phyloP scores from a whole-genome alignment of 2,329 filamentous ascomycete species.

The Trichoderma asperellum region DNA sequence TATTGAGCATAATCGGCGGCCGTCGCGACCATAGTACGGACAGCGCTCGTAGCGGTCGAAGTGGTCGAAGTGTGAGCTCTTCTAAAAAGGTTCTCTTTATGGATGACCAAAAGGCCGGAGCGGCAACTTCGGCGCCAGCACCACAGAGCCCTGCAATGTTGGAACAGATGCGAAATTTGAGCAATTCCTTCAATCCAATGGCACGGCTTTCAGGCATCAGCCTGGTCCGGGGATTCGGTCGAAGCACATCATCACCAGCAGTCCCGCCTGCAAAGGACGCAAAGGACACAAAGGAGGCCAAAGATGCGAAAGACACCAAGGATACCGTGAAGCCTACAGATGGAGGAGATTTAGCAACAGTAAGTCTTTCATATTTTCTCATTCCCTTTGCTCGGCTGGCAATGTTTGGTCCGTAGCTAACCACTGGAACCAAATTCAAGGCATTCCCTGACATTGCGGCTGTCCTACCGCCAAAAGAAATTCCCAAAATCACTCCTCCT shows the following conservation, averaged over 20 bases:
- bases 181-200: slow-evolving; percentile 81
- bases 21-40: slow-evolving; percentile 78
- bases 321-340: slow-evolving; percentile 50
- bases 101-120: slow-evolving; percentile 42
- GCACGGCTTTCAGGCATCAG: slow-evolving; percentile 75
- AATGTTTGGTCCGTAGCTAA: not conserved
- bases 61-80: slow-evolving; percentile 62
- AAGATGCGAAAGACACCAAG: slow-evolving; percentile 33
- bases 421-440: slow-evolving; percentile 42
- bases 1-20: slow-evolving; percentile 73
- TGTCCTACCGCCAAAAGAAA: slow-evolving; percentile 58
- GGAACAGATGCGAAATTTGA: slow-evolving; percentile 80
- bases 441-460: slow-evolving; percentile 64
- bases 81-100: slow-evolving; percentile 61
- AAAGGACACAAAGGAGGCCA: slow-evolving; percentile 9
- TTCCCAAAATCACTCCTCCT: slow-evolving; percentile 64
- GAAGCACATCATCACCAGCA: slow-evolving; percentile 49
- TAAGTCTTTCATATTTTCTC: slow-evolving; percentile 43
- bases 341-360: slow-evolving; percentile 61
- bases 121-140: slow-evolving; percentile 29
- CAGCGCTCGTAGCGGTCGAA: slow-evolving; percentile 68
- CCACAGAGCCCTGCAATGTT: slow-evolving; percentile 62
- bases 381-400: not conserved
- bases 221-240: slow-evolving; percentile 75
- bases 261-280: slow-evolving; percentile 38